Base-by-base conservation (phyloP, 1,284 basidiomycete species). In the Cryptococcus floricola region DNA sequence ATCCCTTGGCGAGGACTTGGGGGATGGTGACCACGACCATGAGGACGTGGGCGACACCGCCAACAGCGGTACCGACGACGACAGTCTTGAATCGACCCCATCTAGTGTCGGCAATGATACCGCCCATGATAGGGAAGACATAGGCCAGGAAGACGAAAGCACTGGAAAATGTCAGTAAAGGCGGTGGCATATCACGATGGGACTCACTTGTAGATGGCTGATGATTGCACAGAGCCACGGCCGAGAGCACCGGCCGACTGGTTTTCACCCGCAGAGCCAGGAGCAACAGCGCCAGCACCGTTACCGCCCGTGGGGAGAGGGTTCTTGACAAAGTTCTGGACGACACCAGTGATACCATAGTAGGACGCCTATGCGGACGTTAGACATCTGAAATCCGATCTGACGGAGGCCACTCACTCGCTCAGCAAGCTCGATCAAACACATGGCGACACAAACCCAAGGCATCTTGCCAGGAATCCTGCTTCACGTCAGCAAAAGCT, bases 61-160 rank as follows among this genome's bases (percentile, higher is more conserved):
- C 75, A 46, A 76, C 54, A 28, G 56, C 58, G 5, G 62, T 68
- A 38, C 76, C 76, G 57, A 82, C 73, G 62, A 81, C 82, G 61
- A 88, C 81, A 2, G 87, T 88, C 73, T 87, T 87, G 81, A 82
- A 89, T n/a, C 87, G 83, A 42, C 87, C 87, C 80, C 82, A 84
- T 52, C 83, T 80, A 8, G 85, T 83, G 67, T 89, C 87, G 18
- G 87, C 86, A 47, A 89, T 77, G 67, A 85, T 88, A 52, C 67
- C 71, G 42, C 73, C 71, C 9, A 64, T 50, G 51, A 73, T 71
- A 9, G 69, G 68, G 49, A 73, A 58, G 45, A 67, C 56, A 53
- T 70, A 70, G 18, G 64, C 63, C 19, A 68, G 53, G 60, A 73
- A 73, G 43, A 45, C 64, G 64, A 70, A 70, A 18, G 62, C 62